Percentiles rank a stretch among this genome's conserved stretches.
phyloP scores from a whole-genome alignment of 148 eudicot species.

The Hydrangea macrophylla region DNA sequence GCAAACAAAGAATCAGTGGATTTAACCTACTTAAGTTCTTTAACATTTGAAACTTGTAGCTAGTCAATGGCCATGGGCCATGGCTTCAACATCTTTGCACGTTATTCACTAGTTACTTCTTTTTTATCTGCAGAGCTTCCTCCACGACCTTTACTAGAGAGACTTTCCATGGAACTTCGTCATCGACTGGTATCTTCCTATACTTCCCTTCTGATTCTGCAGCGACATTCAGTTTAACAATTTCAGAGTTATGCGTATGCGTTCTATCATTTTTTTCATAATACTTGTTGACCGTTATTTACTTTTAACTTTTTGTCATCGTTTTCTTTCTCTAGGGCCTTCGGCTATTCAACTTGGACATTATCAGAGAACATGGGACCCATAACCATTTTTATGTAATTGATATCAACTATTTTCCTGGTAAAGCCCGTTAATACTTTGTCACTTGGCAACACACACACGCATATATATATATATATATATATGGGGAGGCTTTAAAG shows the following conservation, averaged over 20 bases:
- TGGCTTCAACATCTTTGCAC: not conserved
- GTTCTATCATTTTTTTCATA: not conserved
- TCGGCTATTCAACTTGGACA: constrained; percentile 83
- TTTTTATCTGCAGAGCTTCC: constrained; percentile 70
- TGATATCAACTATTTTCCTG: constrained; percentile 95
- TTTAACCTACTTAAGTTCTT: not conserved
- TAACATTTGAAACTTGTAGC: too few relatives aligned
- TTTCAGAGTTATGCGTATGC: not conserved
- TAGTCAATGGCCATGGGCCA: too few relatives aligned
- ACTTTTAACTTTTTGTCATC: constrained; percentile 1
- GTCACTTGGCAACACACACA: too few relatives aligned
- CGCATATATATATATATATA: too few relatives aligned
- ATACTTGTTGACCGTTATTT: not conserved
- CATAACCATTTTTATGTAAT: constrained; percentile 68
- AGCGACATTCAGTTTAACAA: not conserved
- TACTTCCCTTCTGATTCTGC: not conserved
- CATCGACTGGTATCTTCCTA: constrained; percentile 53
- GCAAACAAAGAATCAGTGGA: not conserved
- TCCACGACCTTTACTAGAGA: constrained; percentile 81
- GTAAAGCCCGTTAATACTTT: too few relatives aligned
- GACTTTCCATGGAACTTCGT: constrained; percentile 77
- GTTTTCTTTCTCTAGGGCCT: constrained; percentile 57
- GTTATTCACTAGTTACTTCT: constrained; percentile 11
- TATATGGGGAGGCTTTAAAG: too few relatives aligned
- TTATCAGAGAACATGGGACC: constrained; percentile 83